Evolutionary conservation across 805 yeast species (phyloP).

Genomic region (Ogataea paraovalis): DNA sequence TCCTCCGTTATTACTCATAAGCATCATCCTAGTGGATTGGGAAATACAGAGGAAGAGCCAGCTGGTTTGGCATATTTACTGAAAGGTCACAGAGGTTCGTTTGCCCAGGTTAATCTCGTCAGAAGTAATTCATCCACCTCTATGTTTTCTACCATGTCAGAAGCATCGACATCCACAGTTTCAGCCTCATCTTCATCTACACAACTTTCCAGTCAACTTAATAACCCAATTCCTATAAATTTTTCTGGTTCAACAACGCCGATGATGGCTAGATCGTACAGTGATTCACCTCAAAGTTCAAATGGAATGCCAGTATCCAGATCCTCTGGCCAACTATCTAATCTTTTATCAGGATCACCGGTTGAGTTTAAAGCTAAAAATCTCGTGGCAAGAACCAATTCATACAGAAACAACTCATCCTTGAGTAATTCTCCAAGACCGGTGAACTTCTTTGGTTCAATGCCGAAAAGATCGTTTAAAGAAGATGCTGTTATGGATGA

Average conservation of each 20-base stretch:
- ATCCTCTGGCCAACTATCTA: conserved; percentile 13
- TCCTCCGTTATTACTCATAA: background rate
- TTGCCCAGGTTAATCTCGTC: conserved; percentile 28
- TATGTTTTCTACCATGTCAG: conserved; percentile 28
- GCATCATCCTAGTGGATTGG: background rate
- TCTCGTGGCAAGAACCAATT: conserved; percentile 19
- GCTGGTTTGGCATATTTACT: conserved; percentile 24
- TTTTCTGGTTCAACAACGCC: conserved; percentile 7
- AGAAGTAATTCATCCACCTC: conserved; percentile 27
- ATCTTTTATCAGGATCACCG: conserved; percentile 24
- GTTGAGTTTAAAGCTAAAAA: conserved; percentile 24
- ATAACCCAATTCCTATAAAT: conserved; percentile 20
- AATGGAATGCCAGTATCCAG: conserved; percentile 8
- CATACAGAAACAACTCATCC: conserved; percentile 23
- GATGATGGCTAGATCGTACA: conserved; percentile 8
- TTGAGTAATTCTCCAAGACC: conserved; percentile 26
- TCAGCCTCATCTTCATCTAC: conserved; percentile 20
- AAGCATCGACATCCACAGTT: conserved; percentile 22
- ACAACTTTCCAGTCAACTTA: conserved; percentile 6
- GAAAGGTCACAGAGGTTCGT: conserved; percentile 34
- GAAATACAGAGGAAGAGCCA: conserved; percentile 14
- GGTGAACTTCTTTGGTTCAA: conserved; percentile 15
- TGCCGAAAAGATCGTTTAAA: conserved; percentile 10
- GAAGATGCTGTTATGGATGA: conserved; percentile 21
- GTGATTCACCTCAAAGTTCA: conserved; percentile 8